phyloP scores from a whole-genome alignment of 306 rosid species.

The Oxytropis ochrocephala region DNA sequence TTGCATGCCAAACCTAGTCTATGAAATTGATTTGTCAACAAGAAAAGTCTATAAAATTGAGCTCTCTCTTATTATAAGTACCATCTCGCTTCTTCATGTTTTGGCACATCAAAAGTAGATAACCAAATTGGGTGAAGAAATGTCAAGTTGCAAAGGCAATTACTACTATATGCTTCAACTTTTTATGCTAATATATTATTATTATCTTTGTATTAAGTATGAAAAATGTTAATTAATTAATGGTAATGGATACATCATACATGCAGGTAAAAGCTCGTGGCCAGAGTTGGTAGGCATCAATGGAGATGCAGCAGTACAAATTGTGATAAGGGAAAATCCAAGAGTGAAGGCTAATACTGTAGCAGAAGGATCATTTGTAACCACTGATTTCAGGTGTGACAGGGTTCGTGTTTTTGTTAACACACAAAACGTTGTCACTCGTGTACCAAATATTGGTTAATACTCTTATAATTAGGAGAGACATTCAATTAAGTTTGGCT shows the following conservation, averaged over 20 bases:
- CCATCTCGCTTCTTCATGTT: not conserved
- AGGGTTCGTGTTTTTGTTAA: conserved; percentile 51
- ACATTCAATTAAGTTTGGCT: not conserved
- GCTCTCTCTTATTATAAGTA: not conserved
- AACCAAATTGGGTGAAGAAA: conserved; percentile 10
- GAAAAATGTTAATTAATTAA: not conserved
- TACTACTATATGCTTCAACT: not conserved
- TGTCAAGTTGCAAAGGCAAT: conserved; percentile 24
- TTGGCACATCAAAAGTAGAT: not conserved
- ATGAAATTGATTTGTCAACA: no score
- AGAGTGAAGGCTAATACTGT: conserved; percentile 24
- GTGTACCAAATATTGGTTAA: conserved; percentile 39
- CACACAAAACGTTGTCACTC: conserved; percentile 14
- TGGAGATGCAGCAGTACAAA: conserved; percentile 32
- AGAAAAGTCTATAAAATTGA: not conserved
- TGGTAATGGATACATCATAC: not conserved
- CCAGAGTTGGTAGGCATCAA: conserved; percentile 42
- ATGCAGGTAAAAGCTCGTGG: conserved; percentile 50
- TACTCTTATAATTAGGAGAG: not conserved
- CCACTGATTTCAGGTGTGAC: conserved; percentile 36
- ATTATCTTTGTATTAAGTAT: no score
- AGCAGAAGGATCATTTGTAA: conserved; percentile 30
- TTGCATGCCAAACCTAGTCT: not conserved
- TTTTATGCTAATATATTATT: no score
- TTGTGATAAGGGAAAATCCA: conserved; percentile 34